Evolutionary conservation across 2,329 filamentous ascomycete species (phyloP).

Genomic region (Stromatinia cepivora): DNA sequence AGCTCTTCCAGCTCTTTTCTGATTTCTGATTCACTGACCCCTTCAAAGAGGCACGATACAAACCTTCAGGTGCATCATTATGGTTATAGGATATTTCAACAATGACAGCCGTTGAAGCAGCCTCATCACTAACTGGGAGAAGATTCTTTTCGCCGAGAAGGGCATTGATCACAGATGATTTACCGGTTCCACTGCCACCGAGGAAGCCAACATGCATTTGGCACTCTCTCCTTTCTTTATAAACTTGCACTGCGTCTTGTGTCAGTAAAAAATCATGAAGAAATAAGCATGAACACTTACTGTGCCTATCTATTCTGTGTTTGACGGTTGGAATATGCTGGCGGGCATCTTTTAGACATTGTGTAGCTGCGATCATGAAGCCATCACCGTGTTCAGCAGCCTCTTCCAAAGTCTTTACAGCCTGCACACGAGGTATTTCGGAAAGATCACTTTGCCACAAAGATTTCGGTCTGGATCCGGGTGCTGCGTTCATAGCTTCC

Average conservation of each 20-base stretch:
- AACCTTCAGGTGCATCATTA: slow-evolving; percentile 7
- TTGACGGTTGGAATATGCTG: not conserved
- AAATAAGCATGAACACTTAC: no score
- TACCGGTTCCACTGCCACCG: slow-evolving; percentile 61
- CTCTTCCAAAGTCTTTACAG: not conserved
- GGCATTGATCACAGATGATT: slow-evolving; percentile 63
- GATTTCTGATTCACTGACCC: slow-evolving; percentile 27
- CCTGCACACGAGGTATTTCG: not conserved
- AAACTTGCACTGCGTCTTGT: not conserved
- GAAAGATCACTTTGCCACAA: not conserved
- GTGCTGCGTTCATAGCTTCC: not conserved
- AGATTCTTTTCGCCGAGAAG: slow-evolving; percentile 40
- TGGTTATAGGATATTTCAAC: slow-evolving; percentile 30
- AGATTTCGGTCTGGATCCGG: not conserved
- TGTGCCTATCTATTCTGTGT: not conserved
- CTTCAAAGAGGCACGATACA: slow-evolving; percentile 23
- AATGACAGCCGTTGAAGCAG: slow-evolving; percentile 27
- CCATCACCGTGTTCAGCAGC: not conserved
- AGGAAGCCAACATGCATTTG: slow-evolving; percentile 45
- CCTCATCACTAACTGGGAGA: slow-evolving; percentile 22
- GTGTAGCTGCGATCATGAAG: not conserved
- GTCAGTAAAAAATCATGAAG: no score
- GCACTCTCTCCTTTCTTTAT: slow-evolving; percentile 21
- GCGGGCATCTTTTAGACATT: no score
- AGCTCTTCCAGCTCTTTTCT: slow-evolving; percentile 26